Evolutionary conservation across 768 basidiomycete genomes (phyloP).

Genomic region (Kwoniella newhampshirensis): DNA sequence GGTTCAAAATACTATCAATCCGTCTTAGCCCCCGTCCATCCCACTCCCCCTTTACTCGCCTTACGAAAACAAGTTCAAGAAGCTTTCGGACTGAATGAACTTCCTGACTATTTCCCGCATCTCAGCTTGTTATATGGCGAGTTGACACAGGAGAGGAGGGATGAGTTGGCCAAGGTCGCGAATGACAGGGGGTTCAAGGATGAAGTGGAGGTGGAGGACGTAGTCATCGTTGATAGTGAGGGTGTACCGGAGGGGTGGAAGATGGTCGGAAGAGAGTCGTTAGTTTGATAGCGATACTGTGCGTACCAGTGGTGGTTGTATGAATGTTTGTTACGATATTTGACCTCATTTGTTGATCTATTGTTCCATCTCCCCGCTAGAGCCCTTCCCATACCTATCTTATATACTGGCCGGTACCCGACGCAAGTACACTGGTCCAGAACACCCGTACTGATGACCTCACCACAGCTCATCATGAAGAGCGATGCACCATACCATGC

Average conservation of each 20-base stretch:
- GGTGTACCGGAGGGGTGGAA: slow-evolving; percentile 22
- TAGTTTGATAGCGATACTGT: slow-evolving; percentile 1
- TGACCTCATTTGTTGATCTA: too few relatives aligned
- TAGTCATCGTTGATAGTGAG: slow-evolving; percentile 14
- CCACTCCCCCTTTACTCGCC: slow-evolving; percentile 2
- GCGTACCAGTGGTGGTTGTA: background rate
- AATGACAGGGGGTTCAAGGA: slow-evolving; percentile 2
- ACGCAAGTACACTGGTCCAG: too few relatives aligned
- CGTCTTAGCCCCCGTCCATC: slow-evolving; percentile 28
- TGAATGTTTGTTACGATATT: background rate
- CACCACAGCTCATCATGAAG: too few relatives aligned
- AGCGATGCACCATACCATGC: too few relatives aligned
- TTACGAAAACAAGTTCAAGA: slow-evolving; percentile 23
- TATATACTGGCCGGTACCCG: too few relatives aligned
- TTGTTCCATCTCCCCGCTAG: too few relatives aligned
- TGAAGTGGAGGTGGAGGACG: slow-evolving; percentile 8
- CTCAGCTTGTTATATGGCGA: slow-evolving; percentile 39
- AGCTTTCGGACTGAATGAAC: slow-evolving; percentile 4
- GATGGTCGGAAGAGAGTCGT: slow-evolving; percentile 14
- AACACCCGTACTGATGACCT: too few relatives aligned
- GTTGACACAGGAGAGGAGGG: slow-evolving; percentile 17
- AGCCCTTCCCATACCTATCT: too few relatives aligned
- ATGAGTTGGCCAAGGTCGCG: slow-evolving; percentile 18
- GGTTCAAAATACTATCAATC: slow-evolving; percentile 35
- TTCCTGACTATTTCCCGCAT: slow-evolving; percentile 35